Conservation (phyloP, 495 filamentous ascomycete species). For the Hyphodiscus hymeniophilus region DNA sequence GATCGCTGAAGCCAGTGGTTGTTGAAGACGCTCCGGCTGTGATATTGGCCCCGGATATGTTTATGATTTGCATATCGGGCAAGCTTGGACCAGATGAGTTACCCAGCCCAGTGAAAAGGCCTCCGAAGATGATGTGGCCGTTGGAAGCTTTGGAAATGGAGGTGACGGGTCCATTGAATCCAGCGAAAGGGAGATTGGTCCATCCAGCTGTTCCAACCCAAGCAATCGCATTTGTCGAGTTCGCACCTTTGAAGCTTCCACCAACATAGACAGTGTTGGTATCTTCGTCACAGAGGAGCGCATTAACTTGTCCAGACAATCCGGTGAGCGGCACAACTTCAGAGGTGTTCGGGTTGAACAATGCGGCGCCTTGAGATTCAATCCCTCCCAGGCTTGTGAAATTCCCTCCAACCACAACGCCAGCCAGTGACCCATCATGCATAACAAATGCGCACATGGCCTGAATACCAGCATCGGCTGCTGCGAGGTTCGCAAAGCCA, state of each 20-base stretch:
- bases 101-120: constrained; percentile 83
- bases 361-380: constrained; percentile 68
- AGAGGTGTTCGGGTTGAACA: constrained; percentile 64
- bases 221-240: constrained; percentile 82
- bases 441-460: constrained; percentile 77
- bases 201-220: constrained; percentile 69
- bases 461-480: constrained; percentile 74
- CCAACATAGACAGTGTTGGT: constrained; percentile 84
- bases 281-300: constrained; percentile 75
- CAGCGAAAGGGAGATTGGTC: constrained; percentile 81
- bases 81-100: constrained; percentile 56
- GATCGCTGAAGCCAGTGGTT: constrained; percentile 61
- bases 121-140: constrained; percentile 85
- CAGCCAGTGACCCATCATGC: constrained; percentile 56
- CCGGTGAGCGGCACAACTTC: constrained; percentile 65
- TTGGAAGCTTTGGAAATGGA: constrained; percentile 72
- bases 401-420: constrained; percentile 84
- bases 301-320: constrained; percentile 70
- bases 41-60: constrained; percentile 69
- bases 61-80: constrained; percentile 68
- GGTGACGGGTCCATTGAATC: constrained; percentile 89
- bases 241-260: constrained; percentile 68
- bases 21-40: constrained; percentile 52
- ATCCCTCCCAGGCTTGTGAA: constrained; percentile 85
- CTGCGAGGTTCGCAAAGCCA: constrained; percentile 60